Conservation (phyloP, 108 stramenopile species). For the Parmales sp. region DNA sequence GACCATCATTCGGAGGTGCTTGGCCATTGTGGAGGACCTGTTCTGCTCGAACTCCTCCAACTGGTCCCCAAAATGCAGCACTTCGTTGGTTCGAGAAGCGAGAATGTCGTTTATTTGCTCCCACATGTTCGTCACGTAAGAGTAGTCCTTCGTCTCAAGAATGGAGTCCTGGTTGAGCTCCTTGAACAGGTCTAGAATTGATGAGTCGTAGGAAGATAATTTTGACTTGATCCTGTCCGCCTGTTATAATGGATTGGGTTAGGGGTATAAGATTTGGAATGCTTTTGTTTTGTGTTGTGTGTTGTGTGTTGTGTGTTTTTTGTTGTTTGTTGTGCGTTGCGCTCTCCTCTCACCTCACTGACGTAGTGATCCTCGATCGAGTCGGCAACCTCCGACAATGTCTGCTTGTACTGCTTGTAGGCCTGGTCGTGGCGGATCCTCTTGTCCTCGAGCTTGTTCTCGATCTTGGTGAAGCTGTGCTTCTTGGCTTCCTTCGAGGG, state of each 20-base stretch:
- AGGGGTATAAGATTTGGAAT: background rate
- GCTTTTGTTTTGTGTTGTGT: too few species aligned
- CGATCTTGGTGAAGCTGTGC: background rate
- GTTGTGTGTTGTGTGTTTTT: too few species aligned
- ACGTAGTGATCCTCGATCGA: background rate
- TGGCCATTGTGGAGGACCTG: conserved; percentile 18
- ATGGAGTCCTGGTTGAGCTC: conserved; percentile 19
- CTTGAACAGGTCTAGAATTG: background rate
- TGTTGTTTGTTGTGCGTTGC: too few species aligned
- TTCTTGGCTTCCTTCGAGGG: background rate
- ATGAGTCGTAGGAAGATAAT: too few species aligned
- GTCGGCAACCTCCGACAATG: background rate
- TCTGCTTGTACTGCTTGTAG: background rate
- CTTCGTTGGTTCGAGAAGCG: conserved; percentile 2
- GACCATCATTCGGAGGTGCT: conserved; percentile 28
- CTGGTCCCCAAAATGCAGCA: conserved; percentile 16
- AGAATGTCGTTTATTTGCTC: conserved; percentile 19
- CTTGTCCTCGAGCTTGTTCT: background rate
- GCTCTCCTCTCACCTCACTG: too few species aligned
- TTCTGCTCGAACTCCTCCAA: conserved; percentile 26
- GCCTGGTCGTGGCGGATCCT: background rate
- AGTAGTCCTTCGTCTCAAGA: conserved; percentile 17
- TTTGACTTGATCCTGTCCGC: too few species aligned
- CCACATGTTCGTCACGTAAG: conserved; percentile 21
- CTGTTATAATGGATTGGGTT: background rate